A percentile compares a stretch with the other conserved stretches of the same genome.
These are phyloP conservation scores for Candida anglica DNA, from an alignment of 805 yeast species.

Conservation along the genomic window DNA sequence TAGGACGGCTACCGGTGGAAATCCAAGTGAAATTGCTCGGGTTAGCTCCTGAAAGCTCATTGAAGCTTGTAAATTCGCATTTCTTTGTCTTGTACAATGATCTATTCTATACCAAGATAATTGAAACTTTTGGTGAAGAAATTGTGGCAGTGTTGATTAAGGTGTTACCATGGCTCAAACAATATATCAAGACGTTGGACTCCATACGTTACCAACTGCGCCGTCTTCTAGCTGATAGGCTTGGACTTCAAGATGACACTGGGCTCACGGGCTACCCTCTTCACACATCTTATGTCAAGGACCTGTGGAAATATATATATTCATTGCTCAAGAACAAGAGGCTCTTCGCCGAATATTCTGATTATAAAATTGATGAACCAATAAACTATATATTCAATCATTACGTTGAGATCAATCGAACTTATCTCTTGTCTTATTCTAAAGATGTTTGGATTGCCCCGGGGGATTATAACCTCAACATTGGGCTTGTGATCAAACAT, in stretches of 20 bases:
- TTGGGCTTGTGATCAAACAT: conserved; percentile 50
- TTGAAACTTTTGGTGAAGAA: conserved; percentile 33
- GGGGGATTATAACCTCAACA: conserved; percentile 47
- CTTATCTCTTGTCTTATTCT: conserved; percentile 44
- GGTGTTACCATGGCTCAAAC: conserved; percentile 34
- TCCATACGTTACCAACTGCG: conserved; percentile 26
- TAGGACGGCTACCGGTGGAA: conserved; percentile 37
- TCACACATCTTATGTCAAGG: conserved; percentile 29
- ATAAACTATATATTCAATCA: conserved; percentile 39
- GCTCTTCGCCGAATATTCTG: conserved; percentile 45
- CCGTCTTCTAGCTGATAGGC: conserved; percentile 15
- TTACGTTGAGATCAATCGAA: conserved; percentile 45
- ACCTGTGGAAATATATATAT: conserved; percentile 54
- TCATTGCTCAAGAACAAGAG: conserved; percentile 49
- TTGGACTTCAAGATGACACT: not conserved
- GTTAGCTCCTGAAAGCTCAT: conserved; percentile 27
- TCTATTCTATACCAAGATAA: conserved; percentile 36
- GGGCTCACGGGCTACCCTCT: not conserved
- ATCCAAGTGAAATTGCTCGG: conserved; percentile 34
- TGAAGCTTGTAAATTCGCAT: conserved; percentile 33
- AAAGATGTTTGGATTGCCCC: conserved; percentile 45
- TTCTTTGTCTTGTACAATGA: conserved; percentile 51
- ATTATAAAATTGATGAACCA: conserved; percentile 46
- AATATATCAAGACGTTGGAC: conserved; percentile 38
- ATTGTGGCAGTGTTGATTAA: conserved; percentile 25